Evolutionary conservation across 1,284 basidiomycete genomes (phyloP).

Genomic region (Malassezia obtusa): DNA sequence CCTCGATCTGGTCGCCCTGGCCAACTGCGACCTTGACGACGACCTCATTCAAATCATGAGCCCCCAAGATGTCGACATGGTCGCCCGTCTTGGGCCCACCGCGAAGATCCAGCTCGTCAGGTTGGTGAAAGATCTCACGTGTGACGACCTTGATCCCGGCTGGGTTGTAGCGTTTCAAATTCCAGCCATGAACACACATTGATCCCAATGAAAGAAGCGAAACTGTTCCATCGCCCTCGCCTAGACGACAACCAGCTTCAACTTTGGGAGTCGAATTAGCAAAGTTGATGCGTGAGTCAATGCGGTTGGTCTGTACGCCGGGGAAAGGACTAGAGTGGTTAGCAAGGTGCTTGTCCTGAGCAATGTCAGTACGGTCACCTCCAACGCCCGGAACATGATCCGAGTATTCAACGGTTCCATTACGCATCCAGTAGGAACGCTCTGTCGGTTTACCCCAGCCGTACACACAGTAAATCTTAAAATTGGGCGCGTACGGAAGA

Average conservation of each 20-base stretch:
- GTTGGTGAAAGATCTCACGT: conserved; percentile 80
- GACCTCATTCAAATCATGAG: conserved; percentile 76
- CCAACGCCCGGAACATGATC: neutral
- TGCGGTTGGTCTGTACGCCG: neutral
- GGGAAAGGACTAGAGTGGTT: neutral
- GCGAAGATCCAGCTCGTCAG: conserved; percentile 63
- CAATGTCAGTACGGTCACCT: neutral
- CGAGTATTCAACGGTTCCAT: neutral
- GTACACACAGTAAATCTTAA: conserved; percentile 89
- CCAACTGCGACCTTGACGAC: conserved; percentile 78
- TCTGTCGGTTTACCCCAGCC: conserved; percentile 95
- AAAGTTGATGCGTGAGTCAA: conserved; percentile 16
- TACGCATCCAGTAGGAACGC: conserved; percentile 51
- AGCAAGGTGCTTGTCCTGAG: neutral
- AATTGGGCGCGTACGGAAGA: conserved; percentile 72
- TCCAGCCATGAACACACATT: conserved; percentile 91
- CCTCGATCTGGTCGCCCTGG: conserved; percentile 48
- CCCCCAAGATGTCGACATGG: conserved; percentile 88
- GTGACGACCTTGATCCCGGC: conserved; percentile 66
- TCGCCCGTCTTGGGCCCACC: conserved; percentile 60
- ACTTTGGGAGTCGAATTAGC: conserved; percentile 30
- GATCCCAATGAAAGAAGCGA: conserved; percentile 76
- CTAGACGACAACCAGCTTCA: conserved; percentile 37
- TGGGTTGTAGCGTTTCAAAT: conserved; percentile 81
- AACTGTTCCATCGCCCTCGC: conserved; percentile 81